These are phyloP conservation scores for Coniella vitis DNA, from an alignment of 2,329 filamentous ascomycete species.

Conservation along the genomic window DNA sequence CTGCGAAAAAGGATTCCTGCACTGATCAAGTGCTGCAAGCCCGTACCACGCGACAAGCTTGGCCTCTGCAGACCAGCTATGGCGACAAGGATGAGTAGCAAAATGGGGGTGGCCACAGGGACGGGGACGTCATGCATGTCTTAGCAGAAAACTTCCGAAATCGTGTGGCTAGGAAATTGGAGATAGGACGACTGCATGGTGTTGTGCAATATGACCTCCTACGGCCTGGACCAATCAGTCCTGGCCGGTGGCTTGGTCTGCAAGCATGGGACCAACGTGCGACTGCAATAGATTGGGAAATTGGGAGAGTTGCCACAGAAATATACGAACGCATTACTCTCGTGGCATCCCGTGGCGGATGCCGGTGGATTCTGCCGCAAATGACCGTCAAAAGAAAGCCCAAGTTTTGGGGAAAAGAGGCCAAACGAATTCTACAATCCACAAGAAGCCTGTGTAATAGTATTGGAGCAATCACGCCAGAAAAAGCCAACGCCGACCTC, in stretches of 20 bases:
- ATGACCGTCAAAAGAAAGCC: too few relatives aligned
- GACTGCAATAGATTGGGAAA: not conserved
- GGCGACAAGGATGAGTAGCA: not conserved
- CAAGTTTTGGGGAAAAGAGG: too few relatives aligned
- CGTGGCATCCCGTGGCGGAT: too few relatives aligned
- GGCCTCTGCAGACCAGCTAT: not conserved
- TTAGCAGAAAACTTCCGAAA: not conserved
- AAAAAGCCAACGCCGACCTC: too few relatives aligned
- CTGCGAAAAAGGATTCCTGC: too few relatives aligned
- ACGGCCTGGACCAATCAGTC: not conserved
- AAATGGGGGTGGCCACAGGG: not conserved
- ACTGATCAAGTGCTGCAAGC: too few relatives aligned
- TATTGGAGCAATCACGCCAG: too few relatives aligned
- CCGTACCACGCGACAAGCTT: too few relatives aligned
- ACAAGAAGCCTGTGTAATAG: too few relatives aligned
- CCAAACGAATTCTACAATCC: too few relatives aligned
- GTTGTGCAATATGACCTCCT: not conserved
- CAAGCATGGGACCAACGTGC: too few relatives aligned
- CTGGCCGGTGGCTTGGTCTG: not conserved
- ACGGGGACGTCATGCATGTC: not conserved
- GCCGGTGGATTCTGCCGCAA: too few relatives aligned
- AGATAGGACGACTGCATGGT: not conserved
- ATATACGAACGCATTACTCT: not conserved
- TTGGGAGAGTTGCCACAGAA: not conserved
- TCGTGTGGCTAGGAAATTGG: not conserved